Evolutionary conservation across 202 grass and related monocot species (phyloP), one percentile per base, ranked within the genome.

Genomic region (Musa balbisiana): DNA sequence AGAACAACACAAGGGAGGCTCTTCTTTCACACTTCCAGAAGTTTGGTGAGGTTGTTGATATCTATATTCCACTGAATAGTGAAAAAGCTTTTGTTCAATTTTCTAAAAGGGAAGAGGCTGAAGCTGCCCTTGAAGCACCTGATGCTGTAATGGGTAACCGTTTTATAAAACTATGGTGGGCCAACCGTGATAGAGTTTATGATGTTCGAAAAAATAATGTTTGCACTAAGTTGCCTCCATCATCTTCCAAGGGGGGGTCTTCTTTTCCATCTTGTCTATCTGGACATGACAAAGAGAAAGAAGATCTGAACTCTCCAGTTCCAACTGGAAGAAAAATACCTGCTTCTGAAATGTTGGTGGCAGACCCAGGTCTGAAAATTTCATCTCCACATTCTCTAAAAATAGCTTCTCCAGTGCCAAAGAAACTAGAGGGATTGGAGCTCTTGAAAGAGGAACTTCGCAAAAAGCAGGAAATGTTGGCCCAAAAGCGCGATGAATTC

Each of bases 91-190:
- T 98, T 82, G 85, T 98, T 64, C 95, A 98, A 60, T 98, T 98
- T 78, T 89, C 87, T 63, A 94, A 92, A 89, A 92, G 87, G 69
- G 95, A 88, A 79, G 95, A 98, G 71, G 95, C 91, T 83, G 95
- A 98, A 87, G 88, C 95, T 85, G 91, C 91, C 51, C 87, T 98
- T 60, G 76, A 88, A 83, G 84, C 95, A 20, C 91, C 95, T 64
- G 95, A 98, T 62, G 95, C 95, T 86, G 95, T 98, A 53, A 98
- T 98, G 91, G 95, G 91, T 26, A 98, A 98, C 63, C 90, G 95
- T 68, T 98, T 98, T 81, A 98, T 98, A 83, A 93, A 86, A 82
- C 79, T 98, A 69, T 89, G 89, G 91, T 98, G 95, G 95, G 95
- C 95, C 3, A 98, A 98, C 73, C 86, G 91, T 82, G 94, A 98